Evolutionary conservation across 768 basidiomycete genomes (phyloP).

Genomic region (Termitomyces sp.): DNA sequence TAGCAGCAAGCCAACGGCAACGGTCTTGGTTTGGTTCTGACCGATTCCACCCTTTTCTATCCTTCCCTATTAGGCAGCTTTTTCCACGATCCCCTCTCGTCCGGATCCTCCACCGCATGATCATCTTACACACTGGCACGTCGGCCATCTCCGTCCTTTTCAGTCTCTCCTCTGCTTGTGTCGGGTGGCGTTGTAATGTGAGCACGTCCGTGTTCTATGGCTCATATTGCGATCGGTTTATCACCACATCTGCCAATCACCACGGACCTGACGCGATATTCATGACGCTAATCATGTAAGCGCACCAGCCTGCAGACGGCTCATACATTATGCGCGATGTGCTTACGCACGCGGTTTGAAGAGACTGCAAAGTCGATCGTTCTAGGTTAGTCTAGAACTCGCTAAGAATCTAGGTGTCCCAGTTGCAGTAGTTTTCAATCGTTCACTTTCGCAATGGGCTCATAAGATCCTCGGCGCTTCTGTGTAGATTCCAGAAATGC

Average conservation of each 20-base stretch:
- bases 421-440: too few relatives aligned
- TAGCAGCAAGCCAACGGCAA: constrained; percentile 27
- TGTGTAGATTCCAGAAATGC: background rate
- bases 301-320: too few relatives aligned
- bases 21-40: constrained; percentile 26
- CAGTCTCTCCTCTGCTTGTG: background rate
- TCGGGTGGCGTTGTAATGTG: background rate
- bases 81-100: constrained; percentile 13
- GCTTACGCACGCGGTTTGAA: background rate
- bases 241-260: too few relatives aligned
- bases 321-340: background rate
- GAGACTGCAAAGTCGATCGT: too few relatives aligned
- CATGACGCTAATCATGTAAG: too few relatives aligned
- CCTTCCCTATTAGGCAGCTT: constrained; percentile 15
- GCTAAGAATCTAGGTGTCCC: too few relatives aligned
- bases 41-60: constrained; percentile 30
- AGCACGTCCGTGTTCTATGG: background rate
- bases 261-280: too few relatives aligned
- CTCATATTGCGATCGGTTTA: too few relatives aligned
- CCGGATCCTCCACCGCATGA: constrained; percentile 6
- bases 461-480: background rate
- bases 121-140: background rate
- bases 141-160: background rate
- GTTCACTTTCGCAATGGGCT: background rate
- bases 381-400: background rate